phyloP scores from a whole-genome alignment of 73 alveolate genomes.

The Stentor coeruleus region DNA sequence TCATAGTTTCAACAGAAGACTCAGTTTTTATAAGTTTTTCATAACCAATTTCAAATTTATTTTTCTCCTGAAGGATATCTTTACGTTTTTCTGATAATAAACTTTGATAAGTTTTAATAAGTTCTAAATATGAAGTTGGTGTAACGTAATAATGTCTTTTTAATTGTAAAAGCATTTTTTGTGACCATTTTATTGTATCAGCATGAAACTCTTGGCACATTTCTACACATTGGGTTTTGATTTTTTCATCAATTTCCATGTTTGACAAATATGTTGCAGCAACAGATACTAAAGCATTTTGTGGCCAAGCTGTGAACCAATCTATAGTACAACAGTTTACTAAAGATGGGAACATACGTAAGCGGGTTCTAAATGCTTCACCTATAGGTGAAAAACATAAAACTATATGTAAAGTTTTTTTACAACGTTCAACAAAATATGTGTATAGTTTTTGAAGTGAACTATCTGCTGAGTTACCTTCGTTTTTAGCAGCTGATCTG shows the following conservation, averaged over 20 bases:
- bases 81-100: conserved; percentile 74
- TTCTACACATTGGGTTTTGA: conserved; percentile 63
- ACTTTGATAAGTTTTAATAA: conserved; percentile 93
- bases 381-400: conserved; percentile 99
- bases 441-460: conserved; percentile 80
- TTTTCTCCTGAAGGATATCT: conserved; percentile 28
- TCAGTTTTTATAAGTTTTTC: conserved; percentile 94
- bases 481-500: conserved; percentile 89
- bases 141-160: conserved; percentile 97
- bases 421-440: conserved; percentile 89
- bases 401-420: conserved; percentile 91
- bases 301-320: conserved; percentile 99
- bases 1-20: conserved; percentile 89
- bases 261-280: conserved; percentile 67
- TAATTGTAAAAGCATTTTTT: conserved; percentile 80
- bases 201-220: conserved; percentile 90
- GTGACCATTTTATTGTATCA: conserved; percentile 80
- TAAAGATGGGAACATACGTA: conserved; percentile 98
- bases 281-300: conserved; percentile 96
- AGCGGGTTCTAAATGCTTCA: conserved; percentile 91
- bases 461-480: conserved; percentile 94
- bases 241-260: conserved; percentile 74
- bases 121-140: conserved; percentile 98
- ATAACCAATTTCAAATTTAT: conserved; percentile 78
- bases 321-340: conserved; percentile 99